Percentiles rank a stretch among this genome's conserved stretches.
These are phyloP conservation scores for Haplosporangium sp. DNA, from an alignment of 371 early-diverging fungal genomes.

Conservation along the genomic window DNA sequence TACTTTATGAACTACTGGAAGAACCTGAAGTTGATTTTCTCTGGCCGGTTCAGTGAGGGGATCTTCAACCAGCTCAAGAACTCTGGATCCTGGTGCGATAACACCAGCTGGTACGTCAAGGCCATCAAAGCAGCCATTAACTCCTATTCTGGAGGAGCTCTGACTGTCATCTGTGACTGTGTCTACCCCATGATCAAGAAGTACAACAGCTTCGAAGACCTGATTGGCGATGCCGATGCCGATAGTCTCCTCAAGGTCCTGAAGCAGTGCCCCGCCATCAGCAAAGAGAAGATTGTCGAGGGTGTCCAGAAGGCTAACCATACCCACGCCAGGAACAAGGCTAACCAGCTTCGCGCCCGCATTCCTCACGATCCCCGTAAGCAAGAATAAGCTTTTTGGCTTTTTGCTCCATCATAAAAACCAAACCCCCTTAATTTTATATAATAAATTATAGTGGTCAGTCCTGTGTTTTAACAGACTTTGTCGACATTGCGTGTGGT, in stretches of 20 bases:
- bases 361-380: too few species aligned
- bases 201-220: conserved; percentile 7
- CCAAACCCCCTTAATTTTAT: too few species aligned
- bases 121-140: conserved; percentile 16
- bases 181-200: conserved; percentile 18
- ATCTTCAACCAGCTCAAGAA: conserved; percentile 34
- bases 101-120: conserved; percentile 21
- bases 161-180: conserved; percentile 24
- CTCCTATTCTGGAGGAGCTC: conserved; percentile 10
- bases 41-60: conserved; percentile 16
- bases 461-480: too few species aligned
- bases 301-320: conserved; percentile 7
- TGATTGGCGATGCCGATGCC: not conserved
- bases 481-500: too few species aligned
- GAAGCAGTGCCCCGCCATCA: conserved; percentile 4
- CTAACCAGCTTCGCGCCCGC: too few species aligned
- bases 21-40: conserved; percentile 16
- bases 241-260: conserved; percentile 5
- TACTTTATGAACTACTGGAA: conserved; percentile 13
- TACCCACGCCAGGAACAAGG: not conserved
- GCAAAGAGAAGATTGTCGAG: conserved; percentile 3
- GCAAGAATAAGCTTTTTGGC: too few species aligned
- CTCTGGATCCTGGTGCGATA: conserved; percentile 31
- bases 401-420: too few species aligned
- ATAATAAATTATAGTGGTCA: too few species aligned